Evolutionary conservation across 305 asterid genomes (phyloP).

Genomic region (Lippia alba): DNA sequence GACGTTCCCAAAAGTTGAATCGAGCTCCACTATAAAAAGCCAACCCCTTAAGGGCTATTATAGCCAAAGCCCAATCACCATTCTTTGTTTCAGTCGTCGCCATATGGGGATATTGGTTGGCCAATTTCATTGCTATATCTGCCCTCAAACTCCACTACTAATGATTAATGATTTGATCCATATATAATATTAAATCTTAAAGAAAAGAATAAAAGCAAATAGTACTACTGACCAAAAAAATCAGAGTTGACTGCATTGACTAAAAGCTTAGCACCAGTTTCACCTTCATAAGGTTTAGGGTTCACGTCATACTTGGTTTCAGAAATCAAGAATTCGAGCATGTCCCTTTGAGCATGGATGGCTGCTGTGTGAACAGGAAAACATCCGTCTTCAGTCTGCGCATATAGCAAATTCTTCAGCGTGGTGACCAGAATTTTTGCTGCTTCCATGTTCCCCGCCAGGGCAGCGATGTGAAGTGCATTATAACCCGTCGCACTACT

Average conservation of each 20-base stretch:
- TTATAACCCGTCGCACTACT: constrained; percentile 37
- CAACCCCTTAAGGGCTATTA: too few relatives aligned
- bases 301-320: neutral
- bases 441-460: constrained; percentile 38
- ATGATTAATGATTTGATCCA: too few relatives aligned
- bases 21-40: too few relatives aligned
- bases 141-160: too few relatives aligned
- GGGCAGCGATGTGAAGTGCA: constrained; percentile 50
- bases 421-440: constrained; percentile 41
- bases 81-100: too few relatives aligned
- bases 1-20: too few relatives aligned
- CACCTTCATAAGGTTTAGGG: neutral
- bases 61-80: too few relatives aligned
- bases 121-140: too few relatives aligned
- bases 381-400: neutral
- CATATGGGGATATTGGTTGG: too few relatives aligned
- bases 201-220: neutral
- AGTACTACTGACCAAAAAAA: constrained; percentile 17
- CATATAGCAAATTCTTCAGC: neutral
- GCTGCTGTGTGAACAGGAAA: constrained; percentile 49
- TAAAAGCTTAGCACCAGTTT: neutral
- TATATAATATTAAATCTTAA: neutral
- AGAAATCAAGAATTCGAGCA: neutral
- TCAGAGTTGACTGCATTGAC: neutral
- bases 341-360: constrained; percentile 36